Conservation (phyloP, 306 rosid species). For the Acmispon strigosus region DNA sequence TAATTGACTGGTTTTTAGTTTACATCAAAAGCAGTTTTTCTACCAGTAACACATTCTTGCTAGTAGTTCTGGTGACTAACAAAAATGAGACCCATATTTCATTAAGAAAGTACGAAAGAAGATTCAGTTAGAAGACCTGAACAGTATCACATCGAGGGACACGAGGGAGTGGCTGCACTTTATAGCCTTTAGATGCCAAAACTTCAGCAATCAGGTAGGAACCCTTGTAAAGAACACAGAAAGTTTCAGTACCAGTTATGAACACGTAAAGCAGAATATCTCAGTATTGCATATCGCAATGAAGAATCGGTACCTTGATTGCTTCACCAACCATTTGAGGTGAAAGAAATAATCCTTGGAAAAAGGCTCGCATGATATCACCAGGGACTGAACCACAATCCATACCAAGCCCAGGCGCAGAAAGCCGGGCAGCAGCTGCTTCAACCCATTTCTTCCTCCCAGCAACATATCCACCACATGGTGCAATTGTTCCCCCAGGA, state of each 20-base stretch:
- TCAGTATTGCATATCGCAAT: neutral
- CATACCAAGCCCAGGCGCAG: conserved; percentile 89
- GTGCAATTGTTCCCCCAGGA: conserved; percentile 93
- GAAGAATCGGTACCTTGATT: conserved; percentile 57
- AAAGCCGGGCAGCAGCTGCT: conserved; percentile 90
- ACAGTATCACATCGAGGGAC: conserved; percentile 65
- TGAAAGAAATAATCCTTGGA: conserved; percentile 92
- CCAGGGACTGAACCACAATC: conserved; percentile 93
- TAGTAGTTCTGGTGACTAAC: neutral
- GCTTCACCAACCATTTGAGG: conserved; percentile 99
- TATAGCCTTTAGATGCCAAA: conserved; percentile 70
- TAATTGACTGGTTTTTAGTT: neutral
- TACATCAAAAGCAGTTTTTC: neutral
- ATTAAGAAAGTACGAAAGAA: neutral
- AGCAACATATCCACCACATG: conserved; percentile 94
- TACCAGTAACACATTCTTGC: neutral
- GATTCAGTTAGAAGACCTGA: conserved; percentile 48
- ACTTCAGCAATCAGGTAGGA: conserved; percentile 80
- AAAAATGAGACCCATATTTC: neutral
- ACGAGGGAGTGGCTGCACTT: conserved; percentile 88
- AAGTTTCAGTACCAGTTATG: conserved; percentile 11
- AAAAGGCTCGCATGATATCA: conserved; percentile 74
- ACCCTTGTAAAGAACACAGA: conserved; percentile 44
- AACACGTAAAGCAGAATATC: conserved; percentile 7
- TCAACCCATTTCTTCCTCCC: conserved; percentile 66